These are phyloP conservation scores for Mimosa pudica DNA, from an alignment of 306 rosid species.

Conservation along the genomic window DNA sequence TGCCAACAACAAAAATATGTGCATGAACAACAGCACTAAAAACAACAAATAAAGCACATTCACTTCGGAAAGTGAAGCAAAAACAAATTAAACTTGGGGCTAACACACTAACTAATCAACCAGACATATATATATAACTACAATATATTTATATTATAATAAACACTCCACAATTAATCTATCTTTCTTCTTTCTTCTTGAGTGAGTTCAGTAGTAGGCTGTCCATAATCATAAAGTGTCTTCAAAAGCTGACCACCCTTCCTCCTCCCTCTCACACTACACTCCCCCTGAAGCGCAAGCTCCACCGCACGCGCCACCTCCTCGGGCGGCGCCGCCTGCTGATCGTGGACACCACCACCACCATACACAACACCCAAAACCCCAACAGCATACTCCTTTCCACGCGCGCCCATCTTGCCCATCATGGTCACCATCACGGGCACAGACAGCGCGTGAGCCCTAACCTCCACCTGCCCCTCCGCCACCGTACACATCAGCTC, in stretches of 20 bases:
- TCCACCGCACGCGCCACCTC: constrained; percentile 97
- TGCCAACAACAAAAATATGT: not conserved
- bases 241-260: constrained; percentile 74
- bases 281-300: constrained; percentile 75
- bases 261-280: constrained; percentile 78
- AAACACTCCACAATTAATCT: not conserved
- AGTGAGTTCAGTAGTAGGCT: not conserved
- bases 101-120: not conserved
- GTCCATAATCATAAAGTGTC: constrained; percentile 40
- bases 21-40: not conserved
- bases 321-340: constrained; percentile 66
- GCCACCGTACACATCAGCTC: constrained; percentile 85
- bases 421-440: constrained; percentile 87
- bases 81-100: not conserved
- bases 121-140: not conserved
- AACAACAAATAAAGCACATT: not conserved
- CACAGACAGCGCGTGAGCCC: constrained; percentile 85
- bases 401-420: constrained; percentile 83
- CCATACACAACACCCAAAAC: constrained; percentile 72
- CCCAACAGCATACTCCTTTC: constrained; percentile 84
- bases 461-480: constrained; percentile 80
- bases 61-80: not conserved
- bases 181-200: not conserved
- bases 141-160: not conserved
- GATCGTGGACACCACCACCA: constrained; percentile 35